phyloP scores from a whole-genome alignment of 2,329 filamentous ascomycete genomes.

The Akanthomyces uredinophilus region DNA sequence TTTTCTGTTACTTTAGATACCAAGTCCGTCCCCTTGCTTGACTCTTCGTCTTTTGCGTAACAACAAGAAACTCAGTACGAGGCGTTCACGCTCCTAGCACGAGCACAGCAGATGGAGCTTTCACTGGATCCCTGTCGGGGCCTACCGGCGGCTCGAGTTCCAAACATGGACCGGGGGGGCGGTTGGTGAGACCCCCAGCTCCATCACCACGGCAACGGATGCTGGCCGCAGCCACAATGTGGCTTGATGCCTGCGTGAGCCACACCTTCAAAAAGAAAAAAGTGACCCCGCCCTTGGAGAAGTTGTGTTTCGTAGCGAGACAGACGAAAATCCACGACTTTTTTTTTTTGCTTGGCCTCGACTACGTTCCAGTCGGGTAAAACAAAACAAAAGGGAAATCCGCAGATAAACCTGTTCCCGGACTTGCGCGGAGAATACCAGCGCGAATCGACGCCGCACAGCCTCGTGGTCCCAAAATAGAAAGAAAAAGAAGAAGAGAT shows the following conservation, averaged over 20 bases:
- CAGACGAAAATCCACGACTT: neutral
- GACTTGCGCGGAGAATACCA: neutral
- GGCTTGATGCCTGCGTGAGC: neutral
- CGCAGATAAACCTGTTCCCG: neutral
- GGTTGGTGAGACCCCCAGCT: constrained; percentile 6
- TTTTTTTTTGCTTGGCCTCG: too few relatives aligned
- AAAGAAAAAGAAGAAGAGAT: neutral
- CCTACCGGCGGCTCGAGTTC: neutral
- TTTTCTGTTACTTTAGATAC: too few relatives aligned
- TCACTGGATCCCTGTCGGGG: neutral
- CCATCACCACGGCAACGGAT: constrained; percentile 21
- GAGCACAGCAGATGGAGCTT: too few relatives aligned
- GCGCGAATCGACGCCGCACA: neutral
- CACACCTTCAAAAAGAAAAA: neutral
- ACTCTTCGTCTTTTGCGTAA: too few relatives aligned
- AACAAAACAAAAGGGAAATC: neutral
- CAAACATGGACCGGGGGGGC: constrained; percentile 6
- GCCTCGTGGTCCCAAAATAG: constrained; percentile 10
- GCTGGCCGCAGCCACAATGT: neutral
- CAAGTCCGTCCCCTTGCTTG: too few relatives aligned
- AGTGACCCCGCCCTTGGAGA: neutral
- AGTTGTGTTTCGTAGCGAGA: neutral
- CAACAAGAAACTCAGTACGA: too few relatives aligned
- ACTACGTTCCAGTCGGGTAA: constrained; percentile 9
- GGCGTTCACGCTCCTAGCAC: too few relatives aligned